A percentile compares a stretch with the other conserved stretches of the same genome.
phyloP scores from a whole-genome alignment of 805 yeast genomes.

The Zygosaccharomyces rouxii region DNA sequence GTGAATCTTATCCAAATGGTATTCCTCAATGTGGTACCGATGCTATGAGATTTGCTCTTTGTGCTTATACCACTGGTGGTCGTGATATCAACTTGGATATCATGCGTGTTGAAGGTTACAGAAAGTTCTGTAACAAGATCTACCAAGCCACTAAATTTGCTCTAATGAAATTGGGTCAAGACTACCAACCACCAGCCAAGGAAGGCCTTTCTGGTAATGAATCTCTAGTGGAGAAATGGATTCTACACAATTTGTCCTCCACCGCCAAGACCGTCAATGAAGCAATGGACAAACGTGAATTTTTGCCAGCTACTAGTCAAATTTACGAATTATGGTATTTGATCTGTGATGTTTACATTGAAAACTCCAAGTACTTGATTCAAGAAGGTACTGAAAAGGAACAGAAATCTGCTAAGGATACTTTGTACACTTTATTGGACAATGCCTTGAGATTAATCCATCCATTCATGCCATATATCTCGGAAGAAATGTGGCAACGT shows the following conservation, averaged over 20 bases:
- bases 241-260: slow-evolving; percentile 74
- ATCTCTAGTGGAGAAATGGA: slow-evolving; percentile 95
- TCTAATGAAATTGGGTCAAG: slow-evolving; percentile 85
- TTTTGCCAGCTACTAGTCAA: slow-evolving; percentile 79
- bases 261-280: slow-evolving; percentile 62
- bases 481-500: slow-evolving; percentile 99
- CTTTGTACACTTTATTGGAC: slow-evolving; percentile 88
- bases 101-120: slow-evolving; percentile 95
- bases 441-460: slow-evolving; percentile 88
- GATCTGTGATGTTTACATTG: slow-evolving; percentile 96
- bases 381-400: slow-evolving; percentile 85
- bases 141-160: slow-evolving; percentile 98
- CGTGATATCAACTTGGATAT: slow-evolving; percentile 96
- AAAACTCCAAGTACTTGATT: slow-evolving; percentile 89
- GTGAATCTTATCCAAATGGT: slow-evolving; percentile 87
- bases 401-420: slow-evolving; percentile 86
- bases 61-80: slow-evolving; percentile 98
- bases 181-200: slow-evolving; percentile 72
- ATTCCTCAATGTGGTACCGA: slow-evolving; percentile 99
- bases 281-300: slow-evolving; percentile 78
- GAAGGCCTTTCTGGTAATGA: slow-evolving; percentile 68
- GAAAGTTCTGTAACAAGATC: slow-evolving; percentile 99
- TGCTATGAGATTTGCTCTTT: slow-evolving; percentile 94
- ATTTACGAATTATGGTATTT: slow-evolving; percentile 94
- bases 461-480: slow-evolving; percentile 96